Evolutionary conservation across 805 yeast genomes (phyloP).

Genomic region (Candida nitratophila): DNA sequence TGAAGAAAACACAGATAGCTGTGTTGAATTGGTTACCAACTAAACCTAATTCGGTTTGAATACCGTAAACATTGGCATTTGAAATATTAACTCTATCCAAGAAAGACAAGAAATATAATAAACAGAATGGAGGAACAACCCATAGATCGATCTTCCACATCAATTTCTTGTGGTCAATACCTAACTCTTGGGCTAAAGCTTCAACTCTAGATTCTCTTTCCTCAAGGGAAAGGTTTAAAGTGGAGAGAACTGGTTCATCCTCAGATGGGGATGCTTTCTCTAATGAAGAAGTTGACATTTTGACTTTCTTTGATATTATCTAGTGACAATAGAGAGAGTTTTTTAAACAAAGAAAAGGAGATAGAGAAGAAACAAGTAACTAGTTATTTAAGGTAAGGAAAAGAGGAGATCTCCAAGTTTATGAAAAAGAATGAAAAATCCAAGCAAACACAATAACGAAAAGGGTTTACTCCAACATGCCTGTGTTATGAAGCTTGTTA

Average conservation of each 20-base stretch:
- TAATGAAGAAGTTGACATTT: not conserved
- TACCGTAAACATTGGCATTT: conserved; percentile 70
- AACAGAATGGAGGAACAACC: conserved; percentile 70
- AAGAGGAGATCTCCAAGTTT: too few relatives aligned
- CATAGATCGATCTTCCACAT: conserved; percentile 62
- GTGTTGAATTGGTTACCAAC: conserved; percentile 54
- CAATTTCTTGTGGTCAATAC: conserved; percentile 47
- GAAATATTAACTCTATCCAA: conserved; percentile 79
- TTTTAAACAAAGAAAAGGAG: not conserved
- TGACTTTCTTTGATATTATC: not conserved
- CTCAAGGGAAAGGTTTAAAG: conserved; percentile 10
- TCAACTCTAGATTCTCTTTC: conserved; percentile 23
- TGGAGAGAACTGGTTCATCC: conserved; percentile 3
- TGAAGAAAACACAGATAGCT: conserved; percentile 64
- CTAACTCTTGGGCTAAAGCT: conserved; percentile 34
- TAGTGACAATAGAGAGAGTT: too few relatives aligned
- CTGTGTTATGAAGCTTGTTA: too few relatives aligned
- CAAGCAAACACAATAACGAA: too few relatives aligned
- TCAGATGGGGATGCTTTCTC: not conserved
- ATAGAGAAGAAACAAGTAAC: not conserved
- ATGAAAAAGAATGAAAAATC: too few relatives aligned
- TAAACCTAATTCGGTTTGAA: conserved; percentile 47
- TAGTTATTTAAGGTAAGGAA: too few relatives aligned
- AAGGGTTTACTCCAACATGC: too few relatives aligned
- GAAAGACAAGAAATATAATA: conserved; percentile 69